phyloP scores from a whole-genome alignment of 148 eudicot species.

The Drosera capensis region DNA sequence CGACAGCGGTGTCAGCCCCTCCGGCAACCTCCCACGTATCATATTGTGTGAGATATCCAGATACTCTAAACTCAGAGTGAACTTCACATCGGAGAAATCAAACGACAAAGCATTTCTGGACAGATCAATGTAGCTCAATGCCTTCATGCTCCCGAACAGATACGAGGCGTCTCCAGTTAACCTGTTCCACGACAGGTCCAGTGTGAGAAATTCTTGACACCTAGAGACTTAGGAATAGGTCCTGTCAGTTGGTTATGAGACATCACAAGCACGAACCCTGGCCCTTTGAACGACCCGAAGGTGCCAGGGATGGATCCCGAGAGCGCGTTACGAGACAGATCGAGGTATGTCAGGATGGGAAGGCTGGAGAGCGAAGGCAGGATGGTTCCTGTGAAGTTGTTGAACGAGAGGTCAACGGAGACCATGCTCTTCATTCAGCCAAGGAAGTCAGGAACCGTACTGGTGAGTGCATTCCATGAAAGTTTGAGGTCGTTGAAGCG shows the following conservation, averaged over 20 bases:
- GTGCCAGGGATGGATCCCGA: conserved; percentile 24
- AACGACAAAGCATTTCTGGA: conserved; percentile 33
- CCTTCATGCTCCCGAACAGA: conserved; percentile 27
- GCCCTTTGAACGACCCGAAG: conserved; percentile 8
- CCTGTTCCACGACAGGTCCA: conserved; percentile 20
- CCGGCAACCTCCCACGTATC: conserved; percentile 32
- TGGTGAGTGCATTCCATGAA: conserved; percentile 16
- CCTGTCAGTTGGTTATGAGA: conserved; percentile 29
- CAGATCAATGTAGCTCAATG: conserved; percentile 5
- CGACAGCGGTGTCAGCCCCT: conserved; percentile 9
- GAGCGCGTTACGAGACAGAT: conserved; percentile 22
- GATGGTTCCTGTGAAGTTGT: conserved; percentile 18
- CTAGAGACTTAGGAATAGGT: conserved; percentile 20
- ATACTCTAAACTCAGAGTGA: conserved; percentile 7
- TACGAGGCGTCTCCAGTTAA: conserved; percentile 35
- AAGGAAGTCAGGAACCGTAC: conserved; percentile 22
- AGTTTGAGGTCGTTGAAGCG: conserved; percentile 10
- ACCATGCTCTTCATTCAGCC: conserved; percentile 8
- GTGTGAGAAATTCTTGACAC: conserved; percentile 3
- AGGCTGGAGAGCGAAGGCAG: conserved; percentile 14
- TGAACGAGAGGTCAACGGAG: conserved; percentile 15
- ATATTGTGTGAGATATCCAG: conserved; percentile 41
- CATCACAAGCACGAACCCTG: conserved; percentile 3
- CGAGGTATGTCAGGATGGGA: too few species aligned
- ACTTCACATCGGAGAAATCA: conserved; percentile 14